Conservation (phyloP, 1,284 basidiomycete species). For the Marasmius fiardii region DNA sequence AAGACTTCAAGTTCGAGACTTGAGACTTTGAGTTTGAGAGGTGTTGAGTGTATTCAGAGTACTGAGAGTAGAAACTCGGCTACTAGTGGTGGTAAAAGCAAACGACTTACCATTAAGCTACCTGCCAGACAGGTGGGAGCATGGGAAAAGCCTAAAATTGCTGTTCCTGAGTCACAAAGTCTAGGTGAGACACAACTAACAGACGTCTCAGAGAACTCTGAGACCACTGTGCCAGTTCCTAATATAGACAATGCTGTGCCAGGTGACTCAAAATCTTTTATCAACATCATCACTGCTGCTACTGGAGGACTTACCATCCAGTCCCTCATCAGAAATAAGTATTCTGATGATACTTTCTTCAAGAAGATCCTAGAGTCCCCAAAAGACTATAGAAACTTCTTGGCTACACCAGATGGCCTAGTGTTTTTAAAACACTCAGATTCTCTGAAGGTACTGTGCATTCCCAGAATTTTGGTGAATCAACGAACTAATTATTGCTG, state of each 20-base stretch:
- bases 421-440: slow-evolving; percentile 15
- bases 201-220: neutral
- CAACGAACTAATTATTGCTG: slow-evolving; percentile 17
- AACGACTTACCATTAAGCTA: too few species aligned
- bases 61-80: too few species aligned
- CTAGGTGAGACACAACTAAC: too few species aligned
- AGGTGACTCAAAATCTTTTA: too few species aligned
- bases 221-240: neutral
- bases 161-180: too few species aligned
- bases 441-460: slow-evolving; percentile 12
- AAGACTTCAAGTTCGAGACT: too few species aligned
- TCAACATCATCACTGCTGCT: neutral
- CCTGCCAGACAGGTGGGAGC: too few species aligned
- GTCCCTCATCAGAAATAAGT: slow-evolving; percentile 9
- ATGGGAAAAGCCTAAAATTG: too few species aligned
- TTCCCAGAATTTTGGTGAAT: slow-evolving; percentile 14
- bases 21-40: too few species aligned
- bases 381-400: slow-evolving; percentile 19
- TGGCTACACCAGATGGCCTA: slow-evolving; percentile 11
- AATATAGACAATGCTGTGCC: neutral
- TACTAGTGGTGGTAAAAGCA: too few species aligned
- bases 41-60: too few species aligned
- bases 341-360: slow-evolving; percentile 21
- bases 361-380: slow-evolving; percentile 17
- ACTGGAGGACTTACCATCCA: neutral